Base-by-base conservation (phyloP, 2,329 filamentous ascomycete species). In the Curvularia spicifera region DNA sequence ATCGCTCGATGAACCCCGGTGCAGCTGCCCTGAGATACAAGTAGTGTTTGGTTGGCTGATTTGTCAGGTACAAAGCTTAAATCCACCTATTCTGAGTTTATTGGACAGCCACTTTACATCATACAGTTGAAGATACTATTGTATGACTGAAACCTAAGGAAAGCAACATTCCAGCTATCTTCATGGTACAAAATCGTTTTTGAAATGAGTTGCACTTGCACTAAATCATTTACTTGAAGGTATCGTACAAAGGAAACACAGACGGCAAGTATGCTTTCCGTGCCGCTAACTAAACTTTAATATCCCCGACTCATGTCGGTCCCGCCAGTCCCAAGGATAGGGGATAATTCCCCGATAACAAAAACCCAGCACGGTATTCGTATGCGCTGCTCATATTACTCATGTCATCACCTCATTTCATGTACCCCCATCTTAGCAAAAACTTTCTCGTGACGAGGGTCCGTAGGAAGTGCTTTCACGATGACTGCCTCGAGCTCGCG, bases 371-470 rank as follows among this genome's bases (percentile, higher is more conserved):
- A 18, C 20, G 4, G 18, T 29, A 7, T 15, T 45, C 3, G n/a
- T 31, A 26, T 33, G 12, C 18, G 15, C 9, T 22, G 18, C 18
- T n/a, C 24, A 26, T 15, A 37, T 37, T 37, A 37, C 35, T 37
- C 20, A 33, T 42, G 5, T 29, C 1, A n/a, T 35, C 22, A 35
- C 12, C 20, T 57, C 33, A 50, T 18, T 35, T 57, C 33, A 45
- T 31, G 35, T 44, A 33, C 43, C 37, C 48, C 64, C 43, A 53
- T 52, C 39, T 70, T 68, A 29, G 60, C 57, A 12, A 71, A 53
- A 7, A 75, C 69, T 55, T 73, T 76, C 56, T 75, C 70, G 6
- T 64, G 61, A 12, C 65, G 65, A 1, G 71, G 69, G 44, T 70
- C 59, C 2, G 62, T 67, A n/a, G 66, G 66, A 28, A 68, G 53